These are phyloP conservation scores for Nicotiana obtusifolia DNA, from an alignment of 257 asterid genomes.

Conservation along the genomic window DNA sequence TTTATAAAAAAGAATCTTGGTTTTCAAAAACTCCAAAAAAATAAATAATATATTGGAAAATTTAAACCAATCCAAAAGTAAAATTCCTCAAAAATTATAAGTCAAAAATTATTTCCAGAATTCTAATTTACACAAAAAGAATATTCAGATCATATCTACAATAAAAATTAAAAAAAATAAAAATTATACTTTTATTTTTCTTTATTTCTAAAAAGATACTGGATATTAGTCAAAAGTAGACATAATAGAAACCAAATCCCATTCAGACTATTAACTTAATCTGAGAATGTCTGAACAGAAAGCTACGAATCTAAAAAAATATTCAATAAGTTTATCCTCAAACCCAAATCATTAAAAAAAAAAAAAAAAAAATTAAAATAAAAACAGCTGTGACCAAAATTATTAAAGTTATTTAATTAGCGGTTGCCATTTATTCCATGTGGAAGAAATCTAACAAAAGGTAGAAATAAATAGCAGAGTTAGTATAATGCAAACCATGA, in stretches of 20 bases:
- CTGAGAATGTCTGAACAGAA: slow-evolving; percentile 8
- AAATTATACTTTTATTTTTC: not conserved
- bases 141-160: not conserved
- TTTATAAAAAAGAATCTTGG: not conserved
- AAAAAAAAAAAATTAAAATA: not conserved
- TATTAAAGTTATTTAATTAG: not conserved
- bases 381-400: not conserved
- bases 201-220: not conserved
- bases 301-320: not conserved
- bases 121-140: too few relatives aligned
- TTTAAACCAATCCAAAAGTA: not conserved
- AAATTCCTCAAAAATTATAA: not conserved
- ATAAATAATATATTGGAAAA: not conserved
- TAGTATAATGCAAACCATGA: slow-evolving; percentile 21
- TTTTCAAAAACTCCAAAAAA: not conserved
- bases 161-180: not conserved
- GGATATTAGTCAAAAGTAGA: not conserved
- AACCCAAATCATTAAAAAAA: not conserved
- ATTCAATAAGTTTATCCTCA: slow-evolving; percentile 1
- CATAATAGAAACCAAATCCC: not conserved
- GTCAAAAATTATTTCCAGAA: not conserved
- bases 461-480: not conserved
- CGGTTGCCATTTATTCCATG: slow-evolving; percentile 3
- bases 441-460: slow-evolving; percentile 18
- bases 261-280: not conserved